Evolutionary conservation across 2,329 filamentous ascomycete genomes (phyloP), one percentile per base, ranked within the genome.

Genomic region (Trichophyton equinum): DNA sequence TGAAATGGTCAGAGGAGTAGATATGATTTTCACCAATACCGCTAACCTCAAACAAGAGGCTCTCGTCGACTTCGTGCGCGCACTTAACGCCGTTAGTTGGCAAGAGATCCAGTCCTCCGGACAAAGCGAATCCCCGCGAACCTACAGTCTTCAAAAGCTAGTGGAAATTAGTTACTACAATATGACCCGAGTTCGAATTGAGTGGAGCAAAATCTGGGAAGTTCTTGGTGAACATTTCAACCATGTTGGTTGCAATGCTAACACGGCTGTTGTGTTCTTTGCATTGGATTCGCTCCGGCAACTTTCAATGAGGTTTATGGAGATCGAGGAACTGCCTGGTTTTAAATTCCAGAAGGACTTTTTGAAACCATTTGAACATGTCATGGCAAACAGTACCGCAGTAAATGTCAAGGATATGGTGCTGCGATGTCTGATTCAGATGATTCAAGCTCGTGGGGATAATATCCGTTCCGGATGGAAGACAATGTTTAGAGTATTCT

Each of bases 291-390:
- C 92, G 2, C 76, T 99, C 51, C 85, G 95, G 46, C 94, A 99
- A 73, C 78, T 99, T 46, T 96, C 92, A 0, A 97, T 99, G 91
- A 87, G 91, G 18, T 99, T 99, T 71, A 89, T 99, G 88, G 94
- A 99, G 74, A 91, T 97, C 63, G 94, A 96, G 72, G 94, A 99
- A 73, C 76, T 99, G 67, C 90, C 94, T 0, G 94, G 95, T 69
- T 99, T 99, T 82, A 97, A 97, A 74, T 99, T 99, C 71, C 94
- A 99, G 69, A 99, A 99, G 73, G 92, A 99, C 72, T 99, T 99
- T 73, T 77, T 99, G 60, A 97, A 96, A 74, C 94, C 95, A 0
- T 99, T 99, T 68, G 92, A 99, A 76, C 90, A 97, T 72, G 91
- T 99, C 67, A 89, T 99, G 77, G 86, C 88, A 62, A 97, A 99